A percentile compares a stretch with the other conserved stretches of the same genome.
Evolutionary conservation across 2,329 filamentous ascomycete genomes (phyloP).

Genomic region (Xylaria polymorpha): DNA sequence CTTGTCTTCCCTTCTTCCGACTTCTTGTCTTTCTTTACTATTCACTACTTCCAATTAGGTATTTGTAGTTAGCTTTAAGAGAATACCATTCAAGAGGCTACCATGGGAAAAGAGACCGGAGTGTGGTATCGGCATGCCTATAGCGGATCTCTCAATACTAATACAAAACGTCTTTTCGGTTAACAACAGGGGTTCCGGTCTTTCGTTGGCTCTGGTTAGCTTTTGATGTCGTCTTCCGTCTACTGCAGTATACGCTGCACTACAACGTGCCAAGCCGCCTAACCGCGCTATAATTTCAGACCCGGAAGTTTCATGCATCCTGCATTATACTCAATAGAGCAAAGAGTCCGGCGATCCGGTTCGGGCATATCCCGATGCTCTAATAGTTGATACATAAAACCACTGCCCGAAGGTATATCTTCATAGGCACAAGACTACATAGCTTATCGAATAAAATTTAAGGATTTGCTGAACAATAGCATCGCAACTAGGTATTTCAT

Average conservation of each 20-base stretch:
- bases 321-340: background rate
- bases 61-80: background rate
- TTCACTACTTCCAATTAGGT: background rate
- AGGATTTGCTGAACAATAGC: background rate
- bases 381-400: background rate
- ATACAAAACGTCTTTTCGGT: background rate
- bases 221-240: constrained; percentile 1
- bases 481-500: background rate
- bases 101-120: background rate
- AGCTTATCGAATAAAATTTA: background rate
- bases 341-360: constrained; percentile 12
- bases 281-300: background rate
- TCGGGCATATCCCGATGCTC: background rate
- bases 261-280: constrained; percentile 8
- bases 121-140: background rate
- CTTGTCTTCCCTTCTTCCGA: background rate
- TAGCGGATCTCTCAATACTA: constrained; percentile 6
- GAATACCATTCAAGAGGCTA: background rate
- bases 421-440: background rate
- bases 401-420: background rate
- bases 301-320: background rate
- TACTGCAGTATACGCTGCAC: background rate
- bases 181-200: constrained; percentile 3
- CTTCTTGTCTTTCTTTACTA: background rate
- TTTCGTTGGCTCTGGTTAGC: background rate